phyloP scores from a whole-genome alignment of 257 asterid genomes.

The Nicotiana undulata region DNA sequence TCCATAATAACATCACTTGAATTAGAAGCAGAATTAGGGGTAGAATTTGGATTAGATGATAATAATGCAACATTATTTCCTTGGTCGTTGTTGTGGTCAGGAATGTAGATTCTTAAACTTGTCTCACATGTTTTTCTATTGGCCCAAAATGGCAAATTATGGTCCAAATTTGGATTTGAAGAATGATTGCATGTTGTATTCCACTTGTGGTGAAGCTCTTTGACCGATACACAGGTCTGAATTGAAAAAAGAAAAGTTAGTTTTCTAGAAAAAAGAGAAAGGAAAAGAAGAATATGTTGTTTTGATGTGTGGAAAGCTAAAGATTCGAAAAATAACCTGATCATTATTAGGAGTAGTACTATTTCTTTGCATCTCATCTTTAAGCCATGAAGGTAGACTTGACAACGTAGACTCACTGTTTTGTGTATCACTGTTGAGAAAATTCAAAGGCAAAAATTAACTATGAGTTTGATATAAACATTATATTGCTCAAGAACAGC shows the following conservation, averaged over 20 bases:
- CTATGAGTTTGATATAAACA: not conserved
- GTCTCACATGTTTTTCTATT: not conserved
- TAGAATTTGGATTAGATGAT: not conserved
- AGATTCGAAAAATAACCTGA: not conserved
- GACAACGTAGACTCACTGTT: slow-evolving; percentile 29
- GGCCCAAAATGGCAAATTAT: slow-evolving; percentile 4
- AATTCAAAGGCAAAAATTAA: not conserved
- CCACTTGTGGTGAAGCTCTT: slow-evolving; percentile 1
- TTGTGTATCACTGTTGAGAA: slow-evolving; percentile 2
- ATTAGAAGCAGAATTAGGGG: not conserved
- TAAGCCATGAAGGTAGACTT: slow-evolving; percentile 8
- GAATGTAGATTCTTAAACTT: not conserved
- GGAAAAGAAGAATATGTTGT: not conserved
- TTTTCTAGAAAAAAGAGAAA: not conserved
- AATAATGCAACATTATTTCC: no score
- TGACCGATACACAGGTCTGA: slow-evolving; percentile 2
- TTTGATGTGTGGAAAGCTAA: not conserved
- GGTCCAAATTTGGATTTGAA: no score
- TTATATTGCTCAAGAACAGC: not conserved
- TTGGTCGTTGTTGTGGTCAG: no score
- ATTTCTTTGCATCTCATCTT: not conserved
- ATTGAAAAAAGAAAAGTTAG: not conserved
- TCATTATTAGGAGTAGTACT: not conserved
- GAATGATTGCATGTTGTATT: not conserved
- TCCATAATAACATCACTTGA: slow-evolving; percentile 5